Percentiles rank a stretch among this genome's conserved stretches.
These are phyloP conservation scores for Chenopodium suecicum DNA, from an alignment of 148 eudicot genomes.

Conservation along the genomic window DNA sequence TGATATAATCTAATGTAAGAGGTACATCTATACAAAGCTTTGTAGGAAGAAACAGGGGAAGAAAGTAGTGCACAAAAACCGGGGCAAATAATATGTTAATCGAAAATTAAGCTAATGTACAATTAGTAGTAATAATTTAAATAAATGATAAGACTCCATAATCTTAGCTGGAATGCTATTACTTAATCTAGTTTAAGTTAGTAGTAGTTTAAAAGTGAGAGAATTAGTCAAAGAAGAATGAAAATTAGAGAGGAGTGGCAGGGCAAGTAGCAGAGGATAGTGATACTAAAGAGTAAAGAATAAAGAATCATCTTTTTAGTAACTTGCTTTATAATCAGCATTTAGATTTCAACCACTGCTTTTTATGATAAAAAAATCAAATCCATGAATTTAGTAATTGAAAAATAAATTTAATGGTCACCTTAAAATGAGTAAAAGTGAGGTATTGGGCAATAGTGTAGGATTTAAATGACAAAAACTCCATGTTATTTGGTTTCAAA, in stretches of 20 bases:
- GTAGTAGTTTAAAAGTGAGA: constrained; percentile 9
- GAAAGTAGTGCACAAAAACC: constrained; percentile 1
- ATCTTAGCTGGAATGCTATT: not conserved
- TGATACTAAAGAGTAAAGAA: constrained; percentile 1
- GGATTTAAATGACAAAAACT: too few relatives aligned
- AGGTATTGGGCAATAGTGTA: too few relatives aligned
- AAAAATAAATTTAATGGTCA: too few relatives aligned
- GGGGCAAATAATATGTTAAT: not conserved
- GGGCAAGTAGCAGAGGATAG: constrained; percentile 19
- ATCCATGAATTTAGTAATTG: too few relatives aligned
- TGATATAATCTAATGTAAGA: not conserved
- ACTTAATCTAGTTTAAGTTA: not conserved
- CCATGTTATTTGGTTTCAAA: too few relatives aligned
- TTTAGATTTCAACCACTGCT: not conserved
- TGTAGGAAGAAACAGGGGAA: not conserved
- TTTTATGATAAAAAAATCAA: not conserved
- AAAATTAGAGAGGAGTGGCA: constrained; percentile 18
- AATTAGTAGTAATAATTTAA: not conserved
- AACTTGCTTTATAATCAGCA: not conserved
- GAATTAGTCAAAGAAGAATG: constrained; percentile 15
- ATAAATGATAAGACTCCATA: not conserved
- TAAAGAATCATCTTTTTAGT: constrained; percentile 11
- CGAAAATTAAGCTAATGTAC: not conserved
- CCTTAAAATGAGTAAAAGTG: too few relatives aligned
- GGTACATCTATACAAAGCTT: not conserved